These are phyloP conservation scores for Durotheca rogersii DNA, from an alignment of 495 filamentous ascomycete species.

Conservation along the genomic window DNA sequence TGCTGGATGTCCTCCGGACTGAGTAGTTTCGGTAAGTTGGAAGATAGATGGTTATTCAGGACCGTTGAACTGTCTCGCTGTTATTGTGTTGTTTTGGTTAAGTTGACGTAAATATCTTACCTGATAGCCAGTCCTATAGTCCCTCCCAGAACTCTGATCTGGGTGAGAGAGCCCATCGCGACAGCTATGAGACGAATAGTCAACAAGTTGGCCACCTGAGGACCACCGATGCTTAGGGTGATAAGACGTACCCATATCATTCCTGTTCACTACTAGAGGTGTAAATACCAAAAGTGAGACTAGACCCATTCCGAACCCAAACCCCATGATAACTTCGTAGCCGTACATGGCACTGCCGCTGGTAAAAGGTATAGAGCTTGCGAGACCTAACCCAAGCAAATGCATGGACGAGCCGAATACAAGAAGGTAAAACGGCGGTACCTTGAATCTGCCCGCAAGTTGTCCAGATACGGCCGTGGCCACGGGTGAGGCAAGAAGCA, in stretches of 20 bases:
- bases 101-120: conserved; percentile 1
- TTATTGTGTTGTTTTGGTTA: neutral
- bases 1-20: conserved; percentile 10
- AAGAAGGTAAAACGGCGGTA: conserved; percentile 49
- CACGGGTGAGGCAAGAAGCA: conserved; percentile 41
- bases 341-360: conserved; percentile 43
- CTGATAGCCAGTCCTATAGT: conserved; percentile 43
- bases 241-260: conserved; percentile 42
- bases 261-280: conserved; percentile 43
- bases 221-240: neutral
- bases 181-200: conserved; percentile 41
- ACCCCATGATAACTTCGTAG: conserved; percentile 49
- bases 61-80: conserved; percentile 10
- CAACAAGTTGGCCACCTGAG: neutral
- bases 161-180: conserved; percentile 48
- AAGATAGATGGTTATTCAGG: conserved; percentile 21
- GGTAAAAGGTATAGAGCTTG: conserved; percentile 38
- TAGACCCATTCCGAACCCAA: conserved; percentile 45
- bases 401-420: conserved; percentile 46
- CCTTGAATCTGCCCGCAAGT: conserved; percentile 35
- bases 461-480: conserved; percentile 41
- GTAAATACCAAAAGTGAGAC: conserved; percentile 43
- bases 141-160: conserved; percentile 53
- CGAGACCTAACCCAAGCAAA: conserved; percentile 47
- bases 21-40: conserved; percentile 9